Percentiles rank a stretch among this genome's conserved stretches.
Conservation (phyloP, 768 basidiomycete species). For the Lentinula aciculospora region DNA sequence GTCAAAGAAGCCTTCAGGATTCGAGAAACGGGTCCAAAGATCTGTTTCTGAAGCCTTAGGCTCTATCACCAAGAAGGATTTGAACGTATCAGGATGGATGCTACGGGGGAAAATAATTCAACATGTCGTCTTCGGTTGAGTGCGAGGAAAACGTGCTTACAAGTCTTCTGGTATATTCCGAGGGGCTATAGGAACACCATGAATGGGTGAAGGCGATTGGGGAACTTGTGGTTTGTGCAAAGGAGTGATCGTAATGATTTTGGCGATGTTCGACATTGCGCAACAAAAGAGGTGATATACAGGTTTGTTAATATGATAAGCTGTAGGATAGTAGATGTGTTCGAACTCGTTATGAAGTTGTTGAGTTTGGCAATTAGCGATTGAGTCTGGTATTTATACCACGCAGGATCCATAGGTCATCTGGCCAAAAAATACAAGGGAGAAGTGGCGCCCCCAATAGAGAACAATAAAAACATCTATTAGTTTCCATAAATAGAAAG, state of each 20-base stretch:
- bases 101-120: background rate
- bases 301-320: background rate
- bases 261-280: constrained; percentile 1
- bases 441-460: background rate
- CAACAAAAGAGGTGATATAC: background rate
- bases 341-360: background rate
- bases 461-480: background rate
- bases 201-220: background rate
- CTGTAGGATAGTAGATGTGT: background rate
- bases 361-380: too few relatives aligned
- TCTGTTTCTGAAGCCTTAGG: background rate
- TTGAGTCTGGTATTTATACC: background rate
- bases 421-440: background rate
- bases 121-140: too few relatives aligned
- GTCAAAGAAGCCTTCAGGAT: background rate
- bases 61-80: background rate
- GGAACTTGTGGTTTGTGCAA: background rate
- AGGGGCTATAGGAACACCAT: background rate
- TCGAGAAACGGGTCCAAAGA: background rate
- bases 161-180: background rate
- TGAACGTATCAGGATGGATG: background rate
- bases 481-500: background rate
- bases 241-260: constrained; percentile 2
- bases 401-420: background rate
- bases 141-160: background rate